A percentile compares a stretch with the other conserved stretches of the same genome.
These are phyloP conservation scores for Rhodamnia rubescens DNA, from an alignment of 345 rosid genomes.

Conservation along the genomic window DNA sequence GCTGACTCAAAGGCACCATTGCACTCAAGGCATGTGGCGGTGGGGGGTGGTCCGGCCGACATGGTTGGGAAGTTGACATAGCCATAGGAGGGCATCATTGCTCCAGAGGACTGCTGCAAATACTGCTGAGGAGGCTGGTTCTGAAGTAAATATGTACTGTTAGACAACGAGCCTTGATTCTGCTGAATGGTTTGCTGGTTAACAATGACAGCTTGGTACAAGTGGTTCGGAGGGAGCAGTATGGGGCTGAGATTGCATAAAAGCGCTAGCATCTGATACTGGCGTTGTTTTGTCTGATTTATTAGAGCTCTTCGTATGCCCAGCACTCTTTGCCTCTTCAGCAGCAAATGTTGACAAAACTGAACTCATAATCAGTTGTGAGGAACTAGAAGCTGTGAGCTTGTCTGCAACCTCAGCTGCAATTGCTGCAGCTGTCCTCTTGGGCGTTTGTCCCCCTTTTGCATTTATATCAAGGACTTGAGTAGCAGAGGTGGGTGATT, in stretches of 20 bases:
- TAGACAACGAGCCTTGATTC: slow-evolving; percentile 27
- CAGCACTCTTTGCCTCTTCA: slow-evolving; percentile 68
- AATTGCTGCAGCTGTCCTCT: slow-evolving; percentile 70
- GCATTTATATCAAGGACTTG: slow-evolving; percentile 16
- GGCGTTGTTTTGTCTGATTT: slow-evolving; percentile 24
- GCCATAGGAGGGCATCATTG: slow-evolving; percentile 35
- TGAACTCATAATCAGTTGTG: slow-evolving; percentile 87
- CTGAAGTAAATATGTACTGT: slow-evolving; percentile 49
- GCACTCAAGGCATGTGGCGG: slow-evolving; percentile 37
- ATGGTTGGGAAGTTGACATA: slow-evolving; percentile 49
- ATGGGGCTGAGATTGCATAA: slow-evolving; percentile 25
- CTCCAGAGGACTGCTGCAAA: slow-evolving; percentile 46
- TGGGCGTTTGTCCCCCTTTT: slow-evolving; percentile 40
- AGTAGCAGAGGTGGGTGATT: slow-evolving; percentile 15
- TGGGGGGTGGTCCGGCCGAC: slow-evolving; percentile 47
- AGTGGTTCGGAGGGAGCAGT: neutral
- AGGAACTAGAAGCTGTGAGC: slow-evolving; percentile 79
- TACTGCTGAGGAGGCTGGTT: slow-evolving; percentile 42
- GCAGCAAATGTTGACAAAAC: slow-evolving; percentile 91
- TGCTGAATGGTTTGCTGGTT: slow-evolving; percentile 26
- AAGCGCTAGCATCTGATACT: slow-evolving; percentile 29
- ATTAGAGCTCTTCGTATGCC: slow-evolving; percentile 19
- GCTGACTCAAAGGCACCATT: slow-evolving; percentile 31
- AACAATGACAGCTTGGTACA: slow-evolving; percentile 27
- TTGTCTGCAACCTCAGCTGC: slow-evolving; percentile 97